Base-by-base conservation (phyloP, 1,284 basidiomycete species). In the Mrakiaceae sp. region DNA sequence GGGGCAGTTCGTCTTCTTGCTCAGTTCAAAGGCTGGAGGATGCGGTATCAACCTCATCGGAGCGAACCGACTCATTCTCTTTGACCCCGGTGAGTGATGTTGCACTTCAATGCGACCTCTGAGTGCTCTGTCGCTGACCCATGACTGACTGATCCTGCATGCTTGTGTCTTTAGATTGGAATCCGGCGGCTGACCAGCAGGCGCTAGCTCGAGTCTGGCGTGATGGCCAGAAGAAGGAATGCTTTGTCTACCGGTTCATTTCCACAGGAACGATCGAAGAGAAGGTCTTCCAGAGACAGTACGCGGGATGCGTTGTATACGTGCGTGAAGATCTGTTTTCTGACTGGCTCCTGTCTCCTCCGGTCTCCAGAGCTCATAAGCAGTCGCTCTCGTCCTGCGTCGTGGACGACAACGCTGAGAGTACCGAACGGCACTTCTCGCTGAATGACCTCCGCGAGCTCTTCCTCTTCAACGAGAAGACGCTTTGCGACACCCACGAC, bases 161-260 rank as follows among this genome's bases (percentile, higher is more conserved):
- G 53, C 49, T 52, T 5, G 9, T 5, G 27, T 27, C 27, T 27
- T 27, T 27, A 27, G 94, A 98, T 74, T 97, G 95, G 94, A 98
- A 98, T 72, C 95, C 94, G 27, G 94, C 95, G 5, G 91, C 94
- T 49, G 95, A 99, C 75, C 96, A 98, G 75, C 96, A 99, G 76
- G 95, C 95, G 8, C 81, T 98, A 5, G 95, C 95, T 51, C 90
- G 95, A 76, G 95, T 99, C 2, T 99, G 95, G 95, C 88, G 96
- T 79, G 95, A 99, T 73, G 95, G 95, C 0, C 95, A 98, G 76
- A 99, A 97, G 84, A 98, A 98, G 84, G 91, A 95, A 77, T 97
- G 93, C 74, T 98, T 98, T 71, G 95, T 98, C 3, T 98, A 98
- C 73, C 90, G 95, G 27, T 98, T 98, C 77, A 94, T 97, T 71